These are phyloP conservation scores for Geotrichum australiense DNA, from an alignment of 1,139 yeast genomes.

Conservation along the genomic window DNA sequence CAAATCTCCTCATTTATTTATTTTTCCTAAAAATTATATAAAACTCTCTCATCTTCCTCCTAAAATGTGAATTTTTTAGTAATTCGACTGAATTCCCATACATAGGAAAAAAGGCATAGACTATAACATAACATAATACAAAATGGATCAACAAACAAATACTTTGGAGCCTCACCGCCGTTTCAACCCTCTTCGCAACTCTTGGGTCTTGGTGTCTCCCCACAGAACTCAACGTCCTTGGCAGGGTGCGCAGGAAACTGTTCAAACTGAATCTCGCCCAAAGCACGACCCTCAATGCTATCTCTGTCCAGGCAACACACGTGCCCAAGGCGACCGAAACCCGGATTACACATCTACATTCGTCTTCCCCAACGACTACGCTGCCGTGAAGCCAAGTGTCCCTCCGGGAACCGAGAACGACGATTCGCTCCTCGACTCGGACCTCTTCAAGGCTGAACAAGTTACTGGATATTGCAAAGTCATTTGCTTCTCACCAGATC, in stretches of 20 bases:
- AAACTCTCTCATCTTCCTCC: too few species aligned
- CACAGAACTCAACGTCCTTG: conserved; percentile 75
- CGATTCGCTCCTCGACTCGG: conserved; percentile 33
- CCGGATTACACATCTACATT: conserved; percentile 54
- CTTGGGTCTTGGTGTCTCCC: conserved; percentile 67
- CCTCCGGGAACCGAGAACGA: conserved; percentile 19
- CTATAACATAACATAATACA: too few species aligned
- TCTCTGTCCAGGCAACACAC: conserved; percentile 64
- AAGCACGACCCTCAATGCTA: conserved; percentile 61
- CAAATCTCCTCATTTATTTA: too few species aligned
- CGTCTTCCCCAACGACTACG: conserved; percentile 60
- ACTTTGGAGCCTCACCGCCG: conserved; percentile 48
- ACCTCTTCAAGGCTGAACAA: conserved; percentile 50
- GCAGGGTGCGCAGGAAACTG: conserved; percentile 67
- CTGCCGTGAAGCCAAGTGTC: conserved; percentile 48
- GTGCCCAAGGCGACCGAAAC: conserved; percentile 51
- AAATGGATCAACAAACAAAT: too few species aligned
- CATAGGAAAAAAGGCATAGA: too few species aligned
- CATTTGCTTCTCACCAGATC: conserved; percentile 69
- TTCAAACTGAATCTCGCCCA: conserved; percentile 42
- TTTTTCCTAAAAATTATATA: too few species aligned
- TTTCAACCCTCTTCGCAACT: conserved; percentile 55
- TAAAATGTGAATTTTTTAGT: too few species aligned
- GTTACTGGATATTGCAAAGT: conserved; percentile 67
- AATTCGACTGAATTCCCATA: too few species aligned